phyloP scores from a whole-genome alignment of 1,284 basidiomycete genomes.

The Kwoniella shivajii region DNA sequence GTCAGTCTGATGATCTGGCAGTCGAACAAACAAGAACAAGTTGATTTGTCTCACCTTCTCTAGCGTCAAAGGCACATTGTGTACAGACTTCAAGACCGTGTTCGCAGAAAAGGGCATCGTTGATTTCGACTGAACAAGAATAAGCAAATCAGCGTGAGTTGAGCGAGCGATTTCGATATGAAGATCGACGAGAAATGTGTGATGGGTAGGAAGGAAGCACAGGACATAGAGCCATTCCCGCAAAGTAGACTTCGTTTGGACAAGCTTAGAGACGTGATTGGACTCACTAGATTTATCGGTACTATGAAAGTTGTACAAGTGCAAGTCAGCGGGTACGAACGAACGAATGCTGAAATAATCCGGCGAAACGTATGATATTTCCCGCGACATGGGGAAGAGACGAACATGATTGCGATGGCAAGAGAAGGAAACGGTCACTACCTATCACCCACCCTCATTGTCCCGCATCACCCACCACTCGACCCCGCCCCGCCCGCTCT shows the following conservation, averaged over 20 bases:
- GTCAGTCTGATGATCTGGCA: background rate
- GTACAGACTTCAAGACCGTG: slow-evolving; percentile 55
- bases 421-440: background rate
- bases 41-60: slow-evolving; percentile 39
- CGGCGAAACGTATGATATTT: too few relatives aligned
- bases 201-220: background rate
- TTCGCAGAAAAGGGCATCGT: slow-evolving; percentile 56
- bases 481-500: background rate
- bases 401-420: background rate
- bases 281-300: slow-evolving; percentile 34
- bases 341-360: too few relatives aligned
- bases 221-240: background rate
- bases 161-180: background rate
- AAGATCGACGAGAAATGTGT: background rate
- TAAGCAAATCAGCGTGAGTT: background rate
- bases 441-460: background rate
- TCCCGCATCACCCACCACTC: background rate
- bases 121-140: slow-evolving; percentile 50
- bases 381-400: background rate
- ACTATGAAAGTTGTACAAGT: background rate
- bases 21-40: background rate
- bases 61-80: slow-evolving; percentile 47
- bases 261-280: background rate
- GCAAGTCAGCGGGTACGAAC: background rate
- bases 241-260: too few relatives aligned